Base-by-base conservation (phyloP, 2,329 filamentous ascomycete genomes). In the Pleoardoris graminearum region DNA sequence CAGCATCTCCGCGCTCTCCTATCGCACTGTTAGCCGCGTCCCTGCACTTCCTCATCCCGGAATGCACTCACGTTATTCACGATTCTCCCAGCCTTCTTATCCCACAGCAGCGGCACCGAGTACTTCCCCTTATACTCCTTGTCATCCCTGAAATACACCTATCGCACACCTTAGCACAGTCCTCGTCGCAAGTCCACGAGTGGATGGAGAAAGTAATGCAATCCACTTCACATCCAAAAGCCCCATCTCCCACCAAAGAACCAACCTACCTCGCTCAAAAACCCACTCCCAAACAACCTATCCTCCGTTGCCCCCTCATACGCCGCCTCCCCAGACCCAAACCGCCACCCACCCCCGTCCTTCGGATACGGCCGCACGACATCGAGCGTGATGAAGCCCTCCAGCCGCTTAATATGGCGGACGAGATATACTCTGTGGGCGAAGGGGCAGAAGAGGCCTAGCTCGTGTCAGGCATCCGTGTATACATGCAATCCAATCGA, bases 331-430 rank as follows among this genome's bases (percentile, higher is more conserved):
- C 75, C 74, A 2, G 70, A 70, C 0, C 83, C 80, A 59, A 88
- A 88, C 25, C 77, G 75, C 82, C 83, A 87, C 29, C 85, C 85
- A 7, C 80, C 79, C 16, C 80, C 79, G 45, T 84, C 85, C 65
- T 88, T 89, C 0, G 86, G 86, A 55, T 88, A 88, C 0, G 85
- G 81, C 58, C 82, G 82, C 1, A 88, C 84, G 3, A 87, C 75
- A 1, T 81, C 84, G 17, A 85, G 62, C 5, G 79, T 75, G 37
- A 87, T 80, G 30, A 81, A 73, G 10, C 78, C 69, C 29, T 80
- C 74, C 2, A 87, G 76, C 29, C 81, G 80, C 62, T 85, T 84
- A 43, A 87, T 73, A 43, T 84, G 76, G 4, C 83, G 77, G 7
- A 83, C 75, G 10, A 87, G 70, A 59, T 84, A 85, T 14, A 71